A percentile compares a stretch with the other conserved stretches of the same genome.
phyloP scores from a whole-genome alignment of 768 basidiomycete species.

The Gymnopilus junonius region DNA sequence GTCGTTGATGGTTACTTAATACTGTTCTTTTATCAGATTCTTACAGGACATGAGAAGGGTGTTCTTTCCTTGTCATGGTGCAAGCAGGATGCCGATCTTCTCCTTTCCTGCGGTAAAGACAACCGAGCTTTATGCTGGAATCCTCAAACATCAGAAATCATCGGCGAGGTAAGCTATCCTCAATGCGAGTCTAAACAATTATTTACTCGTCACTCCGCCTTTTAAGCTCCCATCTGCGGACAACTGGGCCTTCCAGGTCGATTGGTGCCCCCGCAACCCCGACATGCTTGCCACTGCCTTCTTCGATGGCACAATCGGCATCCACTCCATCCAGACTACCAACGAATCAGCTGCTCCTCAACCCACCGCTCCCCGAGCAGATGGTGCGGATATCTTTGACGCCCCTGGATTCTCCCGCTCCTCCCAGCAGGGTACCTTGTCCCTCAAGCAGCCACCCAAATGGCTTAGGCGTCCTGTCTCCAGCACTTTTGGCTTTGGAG shows the following conservation, averaged over 20 bases:
- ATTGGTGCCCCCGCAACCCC: constrained; percentile 91
- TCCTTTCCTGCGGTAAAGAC: constrained; percentile 95
- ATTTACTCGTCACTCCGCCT: not conserved
- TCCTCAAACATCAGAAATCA: constrained; percentile 86
- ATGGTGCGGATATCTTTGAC: constrained; percentile 83
- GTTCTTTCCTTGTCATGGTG: constrained; percentile 97
- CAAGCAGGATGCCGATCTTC: constrained; percentile 89
- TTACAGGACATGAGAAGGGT: constrained; percentile 96
- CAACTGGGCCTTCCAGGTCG: constrained; percentile 98
- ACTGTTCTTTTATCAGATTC: constrained; percentile 56
- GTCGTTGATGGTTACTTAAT: not conserved
- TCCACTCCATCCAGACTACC: constrained; percentile 92
- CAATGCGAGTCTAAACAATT: not conserved
- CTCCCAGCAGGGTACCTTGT: constrained; percentile 61
- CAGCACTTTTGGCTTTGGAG: constrained; percentile 90
- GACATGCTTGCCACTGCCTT: constrained; percentile 91
- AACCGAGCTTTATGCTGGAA: constrained; percentile 97
- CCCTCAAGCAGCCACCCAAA: constrained; percentile 93
- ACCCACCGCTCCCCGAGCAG: constrained; percentile 48
- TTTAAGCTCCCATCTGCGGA: constrained; percentile 84
- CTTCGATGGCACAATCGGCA: constrained; percentile 92
- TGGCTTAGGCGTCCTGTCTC: constrained; percentile 90
- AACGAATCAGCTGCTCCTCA: constrained; percentile 50
- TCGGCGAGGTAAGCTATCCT: constrained; percentile 74
- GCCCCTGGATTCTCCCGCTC: constrained; percentile 55